These are phyloP conservation scores for Nelumbo lutea DNA, from an alignment of 164 flowering plant species.

Conservation along the genomic window DNA sequence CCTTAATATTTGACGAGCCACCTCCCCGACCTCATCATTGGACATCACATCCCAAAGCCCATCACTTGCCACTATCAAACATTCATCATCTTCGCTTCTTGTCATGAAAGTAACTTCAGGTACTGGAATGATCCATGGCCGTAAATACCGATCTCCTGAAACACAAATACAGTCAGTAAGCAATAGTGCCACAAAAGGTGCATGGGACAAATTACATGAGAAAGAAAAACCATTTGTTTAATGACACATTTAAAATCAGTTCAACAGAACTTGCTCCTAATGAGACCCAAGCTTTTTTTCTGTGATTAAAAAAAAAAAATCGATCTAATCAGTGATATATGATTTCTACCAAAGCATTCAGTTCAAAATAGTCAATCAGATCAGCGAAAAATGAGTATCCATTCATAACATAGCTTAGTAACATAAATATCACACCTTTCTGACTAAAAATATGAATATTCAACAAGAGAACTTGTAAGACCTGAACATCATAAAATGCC, in stretches of 20 bases:
- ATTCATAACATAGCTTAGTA: neutral
- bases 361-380: neutral
- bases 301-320: too few relatives aligned
- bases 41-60: conserved; percentile 80
- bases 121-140: conserved; percentile 64
- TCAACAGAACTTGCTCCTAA: neutral
- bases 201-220: neutral
- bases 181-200: neutral
- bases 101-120: conserved; percentile 59
- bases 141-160: conserved; percentile 56
- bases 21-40: conserved; percentile 55
- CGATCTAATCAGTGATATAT: too few relatives aligned
- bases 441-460: neutral
- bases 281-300: neutral
- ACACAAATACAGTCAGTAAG: neutral
- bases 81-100: conserved; percentile 61
- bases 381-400: neutral
- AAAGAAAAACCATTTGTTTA: neutral
- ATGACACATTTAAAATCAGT: neutral
- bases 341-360: too few relatives aligned
- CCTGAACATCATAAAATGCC: neutral
- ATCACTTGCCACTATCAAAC: conserved; percentile 66
- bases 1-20: conserved; percentile 46
- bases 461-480: neutral
- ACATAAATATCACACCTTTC: neutral